phyloP scores from a whole-genome alignment of 371 early-diverging fungal species.

The Rhizopus arrhizus region DNA sequence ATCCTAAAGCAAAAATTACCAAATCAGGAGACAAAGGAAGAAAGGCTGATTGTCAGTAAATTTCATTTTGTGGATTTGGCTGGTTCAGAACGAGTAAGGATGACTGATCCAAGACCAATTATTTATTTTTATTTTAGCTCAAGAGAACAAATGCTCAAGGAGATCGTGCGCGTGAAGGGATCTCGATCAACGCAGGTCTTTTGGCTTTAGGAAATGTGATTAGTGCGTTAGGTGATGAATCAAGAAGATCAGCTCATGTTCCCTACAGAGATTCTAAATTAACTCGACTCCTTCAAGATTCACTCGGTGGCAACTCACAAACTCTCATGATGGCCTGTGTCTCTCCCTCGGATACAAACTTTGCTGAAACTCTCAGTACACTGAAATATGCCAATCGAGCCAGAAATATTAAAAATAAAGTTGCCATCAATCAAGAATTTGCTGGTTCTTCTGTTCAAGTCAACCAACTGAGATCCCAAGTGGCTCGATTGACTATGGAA shows the following conservation, averaged over 20 bases:
- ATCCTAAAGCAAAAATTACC: conserved; percentile 60
- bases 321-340: conserved; percentile 94
- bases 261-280: conserved; percentile 97
- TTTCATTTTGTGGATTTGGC: conserved; percentile 98
- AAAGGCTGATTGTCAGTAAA: conserved; percentile 63
- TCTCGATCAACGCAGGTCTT: conserved; percentile 96
- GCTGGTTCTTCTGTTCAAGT: conserved; percentile 60
- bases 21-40: conserved; percentile 7
- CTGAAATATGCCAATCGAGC: conserved; percentile 90
- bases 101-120: neutral
- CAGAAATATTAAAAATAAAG: conserved; percentile 82
- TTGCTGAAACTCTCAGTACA: conserved; percentile 89
- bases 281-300: conserved; percentile 87
- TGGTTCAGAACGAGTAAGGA: conserved; percentile 63
- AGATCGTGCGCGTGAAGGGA: conserved; percentile 94
- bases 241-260: conserved; percentile 68
- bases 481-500: conserved; percentile 67
- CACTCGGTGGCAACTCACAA: conserved; percentile 90
- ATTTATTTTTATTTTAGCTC: conserved; percentile 26
- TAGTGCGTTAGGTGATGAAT: conserved; percentile 91
- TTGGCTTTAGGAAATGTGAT: conserved; percentile 98
- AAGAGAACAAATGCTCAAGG: conserved; percentile 71
- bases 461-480: conserved; percentile 67
- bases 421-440: conserved; percentile 48
- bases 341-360: conserved; percentile 75